A percentile compares a stretch with the other conserved stretches of the same genome.
Evolutionary conservation across 2,329 filamentous ascomycete species (phyloP).

Genomic region (Epichloe baconii): DNA sequence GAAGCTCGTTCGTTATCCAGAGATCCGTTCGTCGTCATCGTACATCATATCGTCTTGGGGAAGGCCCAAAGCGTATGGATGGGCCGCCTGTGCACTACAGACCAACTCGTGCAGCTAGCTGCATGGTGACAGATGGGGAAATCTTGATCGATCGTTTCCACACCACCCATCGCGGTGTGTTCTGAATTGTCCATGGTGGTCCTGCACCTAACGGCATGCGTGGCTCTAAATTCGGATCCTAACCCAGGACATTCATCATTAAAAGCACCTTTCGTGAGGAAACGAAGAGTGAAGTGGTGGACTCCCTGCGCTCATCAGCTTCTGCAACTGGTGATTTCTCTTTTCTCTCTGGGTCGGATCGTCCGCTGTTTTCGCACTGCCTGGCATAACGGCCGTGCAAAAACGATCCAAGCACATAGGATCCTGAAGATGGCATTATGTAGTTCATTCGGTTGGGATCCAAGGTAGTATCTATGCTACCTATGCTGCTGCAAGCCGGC

Average conservation of each 20-base stretch:
- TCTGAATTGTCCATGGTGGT: not conserved
- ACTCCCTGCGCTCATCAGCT: too few relatives aligned
- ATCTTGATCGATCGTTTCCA: not conserved
- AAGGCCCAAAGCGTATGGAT: not conserved
- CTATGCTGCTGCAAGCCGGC: not conserved
- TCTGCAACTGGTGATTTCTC: too few relatives aligned
- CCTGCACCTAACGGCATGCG: not conserved
- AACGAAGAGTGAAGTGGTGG: too few relatives aligned
- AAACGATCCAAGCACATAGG: not conserved
- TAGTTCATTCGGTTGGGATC: not conserved
- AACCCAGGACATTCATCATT: not conserved
- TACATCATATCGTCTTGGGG: not conserved
- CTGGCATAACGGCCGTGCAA: not conserved
- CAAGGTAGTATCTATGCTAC: not conserved
- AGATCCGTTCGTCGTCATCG: not conserved
- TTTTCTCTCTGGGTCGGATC: too few relatives aligned
- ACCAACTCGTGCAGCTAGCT: not conserved
- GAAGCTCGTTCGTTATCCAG: not conserved
- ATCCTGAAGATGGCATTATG: not conserved
- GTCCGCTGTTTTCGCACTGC: too few relatives aligned
- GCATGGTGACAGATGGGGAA: not conserved
- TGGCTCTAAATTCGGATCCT: not conserved
- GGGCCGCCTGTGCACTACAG: not conserved
- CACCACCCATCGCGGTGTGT: not conserved
- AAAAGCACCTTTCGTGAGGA: not conserved